Base-by-base conservation (phyloP, 148 eudicot genomes). In the Vaccinium corymbosum region DNA sequence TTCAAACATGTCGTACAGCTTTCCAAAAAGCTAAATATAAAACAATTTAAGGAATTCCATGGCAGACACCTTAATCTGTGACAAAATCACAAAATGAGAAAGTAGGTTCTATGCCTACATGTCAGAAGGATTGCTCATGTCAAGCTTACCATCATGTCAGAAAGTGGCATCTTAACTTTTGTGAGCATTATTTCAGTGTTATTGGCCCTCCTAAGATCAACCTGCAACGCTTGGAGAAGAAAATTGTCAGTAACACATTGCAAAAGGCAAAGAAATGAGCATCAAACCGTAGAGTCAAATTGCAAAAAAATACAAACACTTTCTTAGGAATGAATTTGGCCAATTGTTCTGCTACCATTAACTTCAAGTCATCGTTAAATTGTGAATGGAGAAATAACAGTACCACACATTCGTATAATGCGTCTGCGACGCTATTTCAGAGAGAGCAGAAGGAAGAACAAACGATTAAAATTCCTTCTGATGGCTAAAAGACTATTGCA, bases 111-210 rank as follows among this genome's bases (percentile, higher is more conserved):
- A 16, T 7, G 27, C 49, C 12, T 35, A 68, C 55, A 79, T 71
- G 83, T 48, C 62, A 57, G 48, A 14, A 78, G 82, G 53, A 55
- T 82, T 32, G 35, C 9, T 29, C 52, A 25, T 14, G 35, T 25
- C 77, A 48, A 84, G 80, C 95, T 85, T 92, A 96, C 98, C 98
- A 94, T 90, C 98, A 96, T 94, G 88, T 96, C 98, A 81, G 98
- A 92, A 80, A 96, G 98, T 71, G 98, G 98, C 98, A 96, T 96
- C 89, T 96, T 96, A 74, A 96, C 95, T 86, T 96, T 96, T 83
- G 98, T 96, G 79, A 96, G 94, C 98, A 96, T 96, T 59, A 96
- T 96, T 86, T 96, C 98, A 17, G 98, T 96, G 90, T 96, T 96
- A 84, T 94, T 92, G 82, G 92, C 98, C 90, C 98, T 90, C 89